Evolutionary conservation across 441 rosid species (phyloP).

Genomic region (Gossypium schwendimanii): DNA sequence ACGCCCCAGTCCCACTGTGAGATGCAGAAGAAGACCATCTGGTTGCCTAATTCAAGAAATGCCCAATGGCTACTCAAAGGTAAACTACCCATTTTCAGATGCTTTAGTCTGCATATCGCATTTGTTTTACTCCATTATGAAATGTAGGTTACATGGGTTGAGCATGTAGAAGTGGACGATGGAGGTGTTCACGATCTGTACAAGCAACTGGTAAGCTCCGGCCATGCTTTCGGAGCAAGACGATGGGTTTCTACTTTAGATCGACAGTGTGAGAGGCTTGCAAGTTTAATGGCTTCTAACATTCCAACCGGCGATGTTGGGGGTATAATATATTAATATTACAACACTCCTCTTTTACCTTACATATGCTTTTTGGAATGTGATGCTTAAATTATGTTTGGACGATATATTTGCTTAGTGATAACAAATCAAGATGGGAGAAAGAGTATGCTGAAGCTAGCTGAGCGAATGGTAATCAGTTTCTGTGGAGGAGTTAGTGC

Average conservation of each 20-base stretch:
- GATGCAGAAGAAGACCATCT: conserved; percentile 78
- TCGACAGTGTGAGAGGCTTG: conserved; percentile 72
- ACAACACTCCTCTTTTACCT: background rate
- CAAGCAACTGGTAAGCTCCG: conserved; percentile 52
- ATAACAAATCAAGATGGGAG: conserved; percentile 61
- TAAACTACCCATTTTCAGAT: conserved; percentile 5
- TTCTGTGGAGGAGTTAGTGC: conserved; percentile 71
- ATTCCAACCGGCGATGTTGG: conserved; percentile 46
- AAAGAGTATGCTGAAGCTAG: conserved; percentile 63
- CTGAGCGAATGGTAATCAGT: conserved; percentile 72
- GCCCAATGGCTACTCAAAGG: conserved; percentile 75
- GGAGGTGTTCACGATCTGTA: conserved; percentile 49
- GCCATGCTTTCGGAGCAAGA: conserved; percentile 75
- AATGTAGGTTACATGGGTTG: conserved; percentile 84
- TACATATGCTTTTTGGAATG: background rate
- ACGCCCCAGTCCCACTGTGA: conserved; percentile 42
- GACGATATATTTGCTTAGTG: conserved; percentile 24
- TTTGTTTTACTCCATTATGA: background rate
- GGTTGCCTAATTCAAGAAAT: conserved; percentile 80
- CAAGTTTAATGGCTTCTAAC: conserved; percentile 54
- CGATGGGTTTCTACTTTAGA: conserved; percentile 79
- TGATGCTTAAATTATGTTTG: background rate
- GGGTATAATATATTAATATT: conserved; percentile 21
- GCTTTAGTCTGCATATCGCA: background rate
- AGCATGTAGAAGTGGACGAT: conserved; percentile 79